Conservation (phyloP, 1,139 yeast genomes). For the Ogataea hybrid region DNA sequence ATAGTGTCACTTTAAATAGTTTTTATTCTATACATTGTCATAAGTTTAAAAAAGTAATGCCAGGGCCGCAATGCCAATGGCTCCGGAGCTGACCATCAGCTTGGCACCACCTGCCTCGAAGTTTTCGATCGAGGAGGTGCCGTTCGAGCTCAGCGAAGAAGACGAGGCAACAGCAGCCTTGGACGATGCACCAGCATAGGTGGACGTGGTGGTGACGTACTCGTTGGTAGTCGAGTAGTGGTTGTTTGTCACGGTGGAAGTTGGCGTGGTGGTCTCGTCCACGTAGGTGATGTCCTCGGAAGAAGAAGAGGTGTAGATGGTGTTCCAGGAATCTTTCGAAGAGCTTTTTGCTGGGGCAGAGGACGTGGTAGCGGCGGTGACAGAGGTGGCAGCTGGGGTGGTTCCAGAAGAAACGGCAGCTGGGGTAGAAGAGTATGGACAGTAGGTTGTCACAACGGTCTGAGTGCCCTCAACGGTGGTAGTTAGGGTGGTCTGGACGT, state of each 20-base stretch:
- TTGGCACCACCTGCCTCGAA: slow-evolving; percentile 14
- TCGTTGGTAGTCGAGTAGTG: slow-evolving; percentile 14
- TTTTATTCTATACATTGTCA: background rate
- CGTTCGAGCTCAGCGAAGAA: slow-evolving; percentile 6
- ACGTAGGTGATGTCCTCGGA: slow-evolving; percentile 17
- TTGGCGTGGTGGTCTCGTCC: slow-evolving; percentile 23
- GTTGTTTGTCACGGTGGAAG: slow-evolving; percentile 15
- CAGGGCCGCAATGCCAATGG: slow-evolving; percentile 26
- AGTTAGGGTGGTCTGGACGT: slow-evolving; percentile 25
- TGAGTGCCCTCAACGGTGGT: slow-evolving; percentile 6
- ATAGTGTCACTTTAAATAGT: background rate
- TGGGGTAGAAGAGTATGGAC: slow-evolving; percentile 6
- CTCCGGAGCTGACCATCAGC: slow-evolving; percentile 20
- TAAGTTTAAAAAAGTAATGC: slow-evolving; percentile 24
- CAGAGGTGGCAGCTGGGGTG: slow-evolving; percentile 6
- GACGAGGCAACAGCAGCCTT: slow-evolving; percentile 4
- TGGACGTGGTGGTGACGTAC: slow-evolving; percentile 18
- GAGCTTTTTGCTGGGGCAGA: slow-evolving; percentile 9
- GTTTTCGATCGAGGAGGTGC: slow-evolving; percentile 4
- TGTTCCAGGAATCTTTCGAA: slow-evolving; percentile 5
- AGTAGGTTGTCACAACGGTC: slow-evolving; percentile 16
- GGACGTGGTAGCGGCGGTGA: slow-evolving; percentile 8
- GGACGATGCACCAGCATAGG: slow-evolving; percentile 10
- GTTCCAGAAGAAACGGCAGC: background rate
- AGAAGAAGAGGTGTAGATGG: slow-evolving; percentile 5